A percentile compares a stretch with the other conserved stretches of the same genome.
Conservation (phyloP, 2,329 filamentous ascomycete species). For the Colletotrichum cereale region DNA sequence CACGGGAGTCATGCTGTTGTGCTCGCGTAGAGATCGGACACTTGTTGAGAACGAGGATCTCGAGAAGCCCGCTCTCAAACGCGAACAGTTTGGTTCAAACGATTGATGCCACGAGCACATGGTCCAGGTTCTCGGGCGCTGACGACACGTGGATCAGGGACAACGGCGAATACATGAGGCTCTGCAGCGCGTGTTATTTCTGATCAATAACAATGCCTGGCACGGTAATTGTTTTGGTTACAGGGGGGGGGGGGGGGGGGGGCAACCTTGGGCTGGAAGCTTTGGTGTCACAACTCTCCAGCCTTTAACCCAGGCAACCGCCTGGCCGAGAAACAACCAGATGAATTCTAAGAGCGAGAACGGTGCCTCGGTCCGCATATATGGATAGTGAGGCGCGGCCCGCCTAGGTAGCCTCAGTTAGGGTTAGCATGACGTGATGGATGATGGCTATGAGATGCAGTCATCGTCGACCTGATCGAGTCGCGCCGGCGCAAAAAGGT, state of each 20-base stretch:
- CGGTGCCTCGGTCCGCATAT: background rate
- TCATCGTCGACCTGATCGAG: background rate
- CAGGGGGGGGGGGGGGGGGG: too few relatives aligned
- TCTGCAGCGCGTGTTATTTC: too few relatives aligned
- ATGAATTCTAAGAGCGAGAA: background rate
- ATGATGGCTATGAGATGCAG: background rate
- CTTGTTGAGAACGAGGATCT: background rate
- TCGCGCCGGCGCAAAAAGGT: background rate
- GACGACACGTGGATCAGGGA: background rate
- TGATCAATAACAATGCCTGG: background rate
- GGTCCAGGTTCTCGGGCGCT: background rate
- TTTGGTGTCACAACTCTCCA: too few relatives aligned
- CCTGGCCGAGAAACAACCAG: background rate
- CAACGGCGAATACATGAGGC: background rate
- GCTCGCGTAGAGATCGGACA: too few relatives aligned
- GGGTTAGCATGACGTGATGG: background rate
- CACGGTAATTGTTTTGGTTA: background rate
- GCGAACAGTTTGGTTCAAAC: too few relatives aligned
- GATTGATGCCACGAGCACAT: background rate
- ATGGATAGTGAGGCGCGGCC: background rate
- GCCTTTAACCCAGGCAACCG: background rate
- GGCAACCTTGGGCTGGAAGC: background rate
- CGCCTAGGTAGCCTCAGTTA: background rate
- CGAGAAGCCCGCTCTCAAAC: background rate
- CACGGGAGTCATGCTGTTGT: background rate